Conservation (phyloP, 768 basidiomycete species). For the Exidia glandulosa region DNA sequence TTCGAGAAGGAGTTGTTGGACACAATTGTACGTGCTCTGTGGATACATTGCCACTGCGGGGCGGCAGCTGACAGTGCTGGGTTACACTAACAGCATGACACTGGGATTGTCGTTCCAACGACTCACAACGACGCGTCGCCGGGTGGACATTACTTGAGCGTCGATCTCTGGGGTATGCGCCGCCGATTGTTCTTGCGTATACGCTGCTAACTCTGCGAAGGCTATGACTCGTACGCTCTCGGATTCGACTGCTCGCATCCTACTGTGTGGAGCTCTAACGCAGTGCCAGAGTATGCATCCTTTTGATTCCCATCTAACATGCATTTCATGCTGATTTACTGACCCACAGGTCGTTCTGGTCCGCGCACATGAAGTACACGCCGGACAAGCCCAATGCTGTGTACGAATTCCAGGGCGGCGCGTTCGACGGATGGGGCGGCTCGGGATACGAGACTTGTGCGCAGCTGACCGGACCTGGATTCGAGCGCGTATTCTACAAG, state of each 20-base stretch:
- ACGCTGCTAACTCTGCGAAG: neutral
- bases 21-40: neutral
- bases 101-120: constrained; percentile 14
- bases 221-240: constrained; percentile 30
- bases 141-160: constrained; percentile 11
- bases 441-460: constrained; percentile 11
- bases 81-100: neutral
- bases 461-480: constrained; percentile 24
- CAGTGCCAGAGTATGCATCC: neutral
- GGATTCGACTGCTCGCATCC: constrained; percentile 45
- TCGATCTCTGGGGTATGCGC: constrained; percentile 11
- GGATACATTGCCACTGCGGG: neutral
- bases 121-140: constrained; percentile 17
- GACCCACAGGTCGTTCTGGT: constrained; percentile 18
- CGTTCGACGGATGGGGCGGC: constrained; percentile 31
- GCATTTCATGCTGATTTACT: neutral
- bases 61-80: no score
- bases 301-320: neutral
- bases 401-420: constrained; percentile 40
- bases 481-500: constrained; percentile 41
- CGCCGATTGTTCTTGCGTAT: constrained; percentile 13
- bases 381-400: constrained; percentile 30
- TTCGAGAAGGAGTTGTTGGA: neutral
- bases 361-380: constrained; percentile 24
- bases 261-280: constrained; percentile 25